Conservation (phyloP, 768 basidiomycete genomes). For the Cantharellus cinnabarinus region DNA sequence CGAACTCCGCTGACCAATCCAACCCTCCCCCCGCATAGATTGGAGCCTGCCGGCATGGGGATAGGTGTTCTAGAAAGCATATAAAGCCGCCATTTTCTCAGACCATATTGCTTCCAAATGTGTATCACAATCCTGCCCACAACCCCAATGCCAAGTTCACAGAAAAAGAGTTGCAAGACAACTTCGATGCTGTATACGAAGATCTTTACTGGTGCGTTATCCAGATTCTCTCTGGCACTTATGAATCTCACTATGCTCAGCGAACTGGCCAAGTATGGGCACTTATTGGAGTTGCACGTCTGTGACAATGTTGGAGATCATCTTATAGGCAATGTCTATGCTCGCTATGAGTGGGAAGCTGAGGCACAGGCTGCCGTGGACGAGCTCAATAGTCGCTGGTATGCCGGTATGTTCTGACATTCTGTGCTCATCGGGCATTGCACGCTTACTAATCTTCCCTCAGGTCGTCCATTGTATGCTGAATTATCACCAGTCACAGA, state of each 20-base stretch:
- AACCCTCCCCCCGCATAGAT: constrained; percentile 33
- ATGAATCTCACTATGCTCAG: constrained; percentile 9
- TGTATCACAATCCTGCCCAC: constrained; percentile 95
- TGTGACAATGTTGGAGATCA: constrained; percentile 99
- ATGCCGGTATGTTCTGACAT: constrained; percentile 51
- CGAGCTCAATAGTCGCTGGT: constrained; percentile 90
- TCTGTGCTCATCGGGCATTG: not conserved
- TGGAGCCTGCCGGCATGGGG: constrained; percentile 95
- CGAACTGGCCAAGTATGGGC: constrained; percentile 85
- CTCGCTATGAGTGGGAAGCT: constrained; percentile 95
- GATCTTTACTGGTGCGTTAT: constrained; percentile 56
- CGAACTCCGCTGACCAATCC: constrained; percentile 4
- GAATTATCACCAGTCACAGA: constrained; percentile 96
- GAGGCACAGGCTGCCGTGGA: constrained; percentile 89
- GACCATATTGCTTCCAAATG: constrained; percentile 88
- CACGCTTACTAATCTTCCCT: constrained; percentile 7
- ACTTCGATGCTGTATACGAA: constrained; percentile 86
- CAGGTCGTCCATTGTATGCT: constrained; percentile 87
- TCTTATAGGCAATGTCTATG: constrained; percentile 92
- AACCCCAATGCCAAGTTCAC: constrained; percentile 76
- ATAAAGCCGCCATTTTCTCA: constrained; percentile 96
- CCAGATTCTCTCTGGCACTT: not conserved
- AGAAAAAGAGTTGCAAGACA: constrained; percentile 75
- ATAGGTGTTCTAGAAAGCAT: constrained; percentile 95
- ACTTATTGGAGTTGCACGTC: constrained; percentile 89